Evolutionary conservation across 129 eudicot species (phyloP).

Genomic region (Chrysanthemum seticuspe): DNA sequence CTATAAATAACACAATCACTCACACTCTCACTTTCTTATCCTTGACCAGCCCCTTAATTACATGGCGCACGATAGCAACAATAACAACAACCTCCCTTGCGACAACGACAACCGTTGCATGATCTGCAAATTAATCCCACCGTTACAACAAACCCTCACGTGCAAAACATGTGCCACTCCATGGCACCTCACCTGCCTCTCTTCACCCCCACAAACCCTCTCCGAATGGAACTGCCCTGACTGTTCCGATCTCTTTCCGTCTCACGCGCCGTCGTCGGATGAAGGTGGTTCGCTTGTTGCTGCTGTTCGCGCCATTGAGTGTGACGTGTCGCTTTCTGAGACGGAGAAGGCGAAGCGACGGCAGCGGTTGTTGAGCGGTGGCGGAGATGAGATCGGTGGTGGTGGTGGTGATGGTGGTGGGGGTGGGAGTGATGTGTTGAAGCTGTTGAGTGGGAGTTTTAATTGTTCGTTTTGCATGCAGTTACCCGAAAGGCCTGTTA

Average conservation of each 20-base stretch:
- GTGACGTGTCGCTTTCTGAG: constrained; percentile 59
- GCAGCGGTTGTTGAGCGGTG: constrained; percentile 62
- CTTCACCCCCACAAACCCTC: constrained; percentile 49
- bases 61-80: constrained; percentile 43
- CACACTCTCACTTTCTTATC: not conserved
- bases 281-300: constrained; percentile 33
- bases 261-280: constrained; percentile 16
- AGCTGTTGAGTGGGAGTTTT: constrained; percentile 55
- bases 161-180: constrained; percentile 84
- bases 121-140: constrained; percentile 63
- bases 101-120: constrained; percentile 82
- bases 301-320: constrained; percentile 66
- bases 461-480: constrained; percentile 83
- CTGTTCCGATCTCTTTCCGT: constrained; percentile 45
- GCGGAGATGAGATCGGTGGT: constrained; percentile 12
- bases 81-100: constrained; percentile 45
- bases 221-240: constrained; percentile 83
- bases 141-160: constrained; percentile 46
- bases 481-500: constrained; percentile 84
- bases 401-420: not conserved
- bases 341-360: constrained; percentile 69
- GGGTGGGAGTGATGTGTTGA: constrained; percentile 38
- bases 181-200: constrained; percentile 76
- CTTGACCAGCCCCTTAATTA: not conserved
- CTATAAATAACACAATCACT: not conserved